These are phyloP conservation scores for Kockovaella imperatae DNA, from an alignment of 768 basidiomycete species.

Conservation along the genomic window DNA sequence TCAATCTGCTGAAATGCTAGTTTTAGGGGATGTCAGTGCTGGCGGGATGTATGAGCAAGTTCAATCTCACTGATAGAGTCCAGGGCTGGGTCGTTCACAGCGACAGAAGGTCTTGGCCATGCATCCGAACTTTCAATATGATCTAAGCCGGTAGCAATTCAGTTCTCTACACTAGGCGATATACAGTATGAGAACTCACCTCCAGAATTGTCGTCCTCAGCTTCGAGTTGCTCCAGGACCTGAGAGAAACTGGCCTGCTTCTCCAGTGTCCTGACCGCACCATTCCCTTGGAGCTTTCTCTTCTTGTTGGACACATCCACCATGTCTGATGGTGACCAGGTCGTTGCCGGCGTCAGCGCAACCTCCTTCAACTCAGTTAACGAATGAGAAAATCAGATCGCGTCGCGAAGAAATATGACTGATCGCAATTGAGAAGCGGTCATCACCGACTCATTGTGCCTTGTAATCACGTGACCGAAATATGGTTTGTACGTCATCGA, in stretches of 20 bases:
- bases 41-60: not conserved
- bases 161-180: not conserved
- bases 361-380: not conserved
- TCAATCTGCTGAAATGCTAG: conserved; percentile 95
- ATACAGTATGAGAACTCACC: conserved; percentile 5
- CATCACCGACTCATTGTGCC: not conserved
- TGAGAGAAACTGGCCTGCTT: conserved; percentile 36
- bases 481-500: too few relatives aligned
- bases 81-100: conserved; percentile 53
- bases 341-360: not conserved
- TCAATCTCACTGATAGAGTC: conserved; percentile 60
- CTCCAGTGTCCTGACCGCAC: conserved; percentile 3
- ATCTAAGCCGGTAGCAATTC: conserved; percentile 12
- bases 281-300: conserved; percentile 21
- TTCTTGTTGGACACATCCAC: conserved; percentile 29
- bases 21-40: not conserved
- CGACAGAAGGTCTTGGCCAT: conserved; percentile 47
- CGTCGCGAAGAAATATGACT: not conserved
- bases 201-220: conserved; percentile 34
- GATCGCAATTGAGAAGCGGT: too few relatives aligned
- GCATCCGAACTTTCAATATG: conserved; percentile 37
- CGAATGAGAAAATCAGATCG: not conserved
- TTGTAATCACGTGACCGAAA: too few relatives aligned
- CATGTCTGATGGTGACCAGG: too few relatives aligned
- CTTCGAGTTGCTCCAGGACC: conserved; percentile 37